Base-by-base conservation (phyloP, 352 stramenopile species). In the Globisporangium paddicum region DNA sequence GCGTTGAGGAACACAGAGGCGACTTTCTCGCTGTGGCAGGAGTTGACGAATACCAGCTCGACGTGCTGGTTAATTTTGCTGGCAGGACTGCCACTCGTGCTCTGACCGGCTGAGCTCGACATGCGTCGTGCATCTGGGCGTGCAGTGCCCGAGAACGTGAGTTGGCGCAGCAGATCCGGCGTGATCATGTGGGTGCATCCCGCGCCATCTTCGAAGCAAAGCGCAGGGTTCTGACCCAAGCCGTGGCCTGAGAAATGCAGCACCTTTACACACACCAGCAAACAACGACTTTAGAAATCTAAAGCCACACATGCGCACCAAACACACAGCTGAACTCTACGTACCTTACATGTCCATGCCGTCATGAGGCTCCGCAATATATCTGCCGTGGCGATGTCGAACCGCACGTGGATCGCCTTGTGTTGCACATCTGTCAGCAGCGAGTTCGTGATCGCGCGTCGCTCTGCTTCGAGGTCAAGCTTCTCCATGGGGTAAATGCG, bases 1-100 rank as follows among this genome's bases (percentile, higher is more conserved):
- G 89, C 90, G 34, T 90, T 83, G 32, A 96, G 69, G 47, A 97
- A 97, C 1, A 95, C 86, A 2, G 82, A 85, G 2, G 89, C 90
- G n/a, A 90, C 84, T 41, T 80, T 79, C 61, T 97, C 75, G 50
- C 82, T 95, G 62, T 95, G 82, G 42, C 90, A 91, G 7, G 83
- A 87, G 55, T 90, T 93, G 37, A 93, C 82, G 66, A 91, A 93
- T 14, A 93, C 83, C 44, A 93, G 70, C 44, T 90, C 72, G 9
- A 86, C 73, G 44, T 68, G 60, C 44, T 69, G 60, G 18, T 57
- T 49, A 25, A 59, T 67, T 14, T 55, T 25, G 9, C 40, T 51
- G 23, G 30, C 13, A 18, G 37, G 14, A 35, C 45, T 63, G 47
- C 57, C 57, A 14, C 47, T 63, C 14, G 47, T 41, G 56, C 42